phyloP scores from a whole-genome alignment of 305 asterid genomes.

The Lippia alba region DNA sequence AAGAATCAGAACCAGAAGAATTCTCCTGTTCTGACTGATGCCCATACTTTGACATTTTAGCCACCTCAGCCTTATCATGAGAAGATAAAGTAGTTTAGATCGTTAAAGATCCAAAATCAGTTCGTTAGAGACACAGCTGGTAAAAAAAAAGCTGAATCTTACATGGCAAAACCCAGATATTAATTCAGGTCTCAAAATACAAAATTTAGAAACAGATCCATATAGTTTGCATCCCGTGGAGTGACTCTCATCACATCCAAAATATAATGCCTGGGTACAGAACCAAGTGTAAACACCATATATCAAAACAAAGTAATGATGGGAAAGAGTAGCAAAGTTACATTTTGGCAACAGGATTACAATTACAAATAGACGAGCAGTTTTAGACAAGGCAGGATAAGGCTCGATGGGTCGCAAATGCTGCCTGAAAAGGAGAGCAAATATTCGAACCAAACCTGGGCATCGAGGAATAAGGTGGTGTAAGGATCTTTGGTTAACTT shows the following conservation, averaged over 20 bases:
- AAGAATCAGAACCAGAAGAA: slow-evolving; percentile 49
- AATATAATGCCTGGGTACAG: slow-evolving; percentile 74
- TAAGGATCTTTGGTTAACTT: neutral
- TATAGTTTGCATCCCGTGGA: slow-evolving; percentile 92
- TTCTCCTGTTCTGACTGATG: slow-evolving; percentile 45
- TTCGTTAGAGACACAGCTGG: slow-evolving; percentile 13
- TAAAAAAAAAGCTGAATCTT: slow-evolving; percentile 34
- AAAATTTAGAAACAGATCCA: slow-evolving; percentile 80
- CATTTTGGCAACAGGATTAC: slow-evolving; percentile 2
- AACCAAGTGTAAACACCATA: slow-evolving; percentile 11
- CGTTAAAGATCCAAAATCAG: slow-evolving; percentile 18
- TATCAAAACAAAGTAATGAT: slow-evolving; percentile 5
- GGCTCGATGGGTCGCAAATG: slow-evolving; percentile 7
- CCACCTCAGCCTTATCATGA: slow-evolving; percentile 60
- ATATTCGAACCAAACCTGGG: neutral
- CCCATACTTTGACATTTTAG: slow-evolving; percentile 55
- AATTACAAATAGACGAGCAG: slow-evolving; percentile 13
- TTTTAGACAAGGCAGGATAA: slow-evolving; percentile 20
- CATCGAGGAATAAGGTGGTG: neutral
- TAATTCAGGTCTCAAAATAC: slow-evolving; percentile 89
- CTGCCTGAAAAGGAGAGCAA: neutral
- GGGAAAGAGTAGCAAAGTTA: neutral
- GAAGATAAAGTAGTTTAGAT: slow-evolving; percentile 26
- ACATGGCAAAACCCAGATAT: slow-evolving; percentile 77
- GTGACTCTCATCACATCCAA: slow-evolving; percentile 97